Evolutionary conservation across 2,329 filamentous ascomycete genomes (phyloP).

Genomic region (Epicoccum nigrum): DNA sequence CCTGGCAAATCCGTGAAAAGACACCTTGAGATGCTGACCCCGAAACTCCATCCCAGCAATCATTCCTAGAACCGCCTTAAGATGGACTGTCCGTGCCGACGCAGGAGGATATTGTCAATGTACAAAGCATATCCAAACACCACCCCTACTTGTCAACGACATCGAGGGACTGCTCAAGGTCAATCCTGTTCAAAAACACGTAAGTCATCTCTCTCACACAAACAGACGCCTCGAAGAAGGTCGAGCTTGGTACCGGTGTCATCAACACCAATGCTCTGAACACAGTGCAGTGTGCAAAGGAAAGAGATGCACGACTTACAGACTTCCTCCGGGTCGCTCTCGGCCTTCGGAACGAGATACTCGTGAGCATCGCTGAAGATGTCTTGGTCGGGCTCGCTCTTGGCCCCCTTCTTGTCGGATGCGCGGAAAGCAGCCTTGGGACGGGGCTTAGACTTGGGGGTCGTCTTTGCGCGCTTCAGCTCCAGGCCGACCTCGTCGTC

Average conservation of each 20-base stretch:
- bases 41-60: no score
- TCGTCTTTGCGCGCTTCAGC: background rate
- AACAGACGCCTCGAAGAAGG: background rate
- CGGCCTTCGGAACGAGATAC: background rate
- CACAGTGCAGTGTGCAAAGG: background rate
- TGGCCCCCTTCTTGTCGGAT: background rate
- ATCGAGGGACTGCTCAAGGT: background rate
- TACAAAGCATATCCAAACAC: no score
- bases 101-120: no score
- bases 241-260: background rate
- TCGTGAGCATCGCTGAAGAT: background rate
- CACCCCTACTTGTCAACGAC: background rate
- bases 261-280: background rate
- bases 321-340: background rate
- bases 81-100: no score
- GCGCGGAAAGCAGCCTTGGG: slow-evolving; percentile 4
- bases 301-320: slow-evolving; percentile 1
- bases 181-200: slow-evolving; percentile 3
- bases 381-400: slow-evolving; percentile 5
- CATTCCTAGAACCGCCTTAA: no score
- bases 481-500: background rate
- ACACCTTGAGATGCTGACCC: no score
- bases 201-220: background rate
- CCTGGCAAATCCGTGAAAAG: no score
- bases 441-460: background rate